Evolutionary conservation across 1,284 basidiomycete genomes (phyloP), one percentile per base, ranked within the genome.

Genomic region (Tilletia caries): DNA sequence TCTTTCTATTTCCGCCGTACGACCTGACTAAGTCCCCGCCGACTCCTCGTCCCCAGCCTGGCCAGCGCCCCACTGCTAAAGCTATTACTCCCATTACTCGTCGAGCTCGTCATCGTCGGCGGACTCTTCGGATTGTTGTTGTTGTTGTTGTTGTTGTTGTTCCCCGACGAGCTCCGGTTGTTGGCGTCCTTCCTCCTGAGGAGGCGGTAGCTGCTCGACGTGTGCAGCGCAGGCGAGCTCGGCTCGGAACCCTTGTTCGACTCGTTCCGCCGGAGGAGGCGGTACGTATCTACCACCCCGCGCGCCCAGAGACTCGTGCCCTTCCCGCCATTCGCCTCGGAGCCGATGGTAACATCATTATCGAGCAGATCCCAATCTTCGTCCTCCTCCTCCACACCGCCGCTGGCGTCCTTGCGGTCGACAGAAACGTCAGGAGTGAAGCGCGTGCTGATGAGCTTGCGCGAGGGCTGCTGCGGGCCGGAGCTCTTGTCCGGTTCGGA

Each of bases 251-350:
- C 54, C 54, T 60, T 60, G 54, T 32, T 60, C 4, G 78, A 74
- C 52, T 79, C 78, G 50, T 79, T 71, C 87, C 89, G 76, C 90
- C 91, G 46, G 71, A 83, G 60, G 69, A 80, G 66, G 5, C 79
- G 73, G 64, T 80, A 80, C 20, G 79, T 77, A 70, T 83, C 82
- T 3, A 82, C 79, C 27, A 83, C 76, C 10, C 82, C 82, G 10
- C 80, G 75, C 0, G 81, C 72, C 67, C 81, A 83, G 5, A 83
- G 79, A 29, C 81, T 83, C 33, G 77, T 71, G 33, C 77, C 82
- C 25, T 75, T 74, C 18, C 82, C 81, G 15, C 82, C 82, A 65
- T 83, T 83, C 33, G 77, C 73, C 65, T 82, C 76, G 2, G 79
- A 79, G 65, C 74, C 69, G 54, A 77, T 70, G 37, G 67, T 70